phyloP scores from a whole-genome alignment of 257 asterid species.

The Rauvolfia tetraphylla region DNA sequence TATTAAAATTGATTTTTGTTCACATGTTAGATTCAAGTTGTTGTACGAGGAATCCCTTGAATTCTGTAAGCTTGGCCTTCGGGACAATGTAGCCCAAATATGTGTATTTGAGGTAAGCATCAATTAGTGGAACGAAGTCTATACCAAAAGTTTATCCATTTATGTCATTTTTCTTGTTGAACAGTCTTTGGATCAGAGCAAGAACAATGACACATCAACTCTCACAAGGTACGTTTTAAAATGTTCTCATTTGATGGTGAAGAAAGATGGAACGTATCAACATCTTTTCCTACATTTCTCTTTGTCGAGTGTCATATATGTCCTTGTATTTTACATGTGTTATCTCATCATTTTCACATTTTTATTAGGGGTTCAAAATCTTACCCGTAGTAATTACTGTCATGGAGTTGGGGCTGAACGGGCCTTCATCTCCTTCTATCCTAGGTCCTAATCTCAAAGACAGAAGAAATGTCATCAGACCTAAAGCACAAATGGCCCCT shows the following conservation, averaged over 20 bases:
- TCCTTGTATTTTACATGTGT: background rate
- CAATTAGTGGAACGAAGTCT: background rate
- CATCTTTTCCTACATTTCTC: background rate
- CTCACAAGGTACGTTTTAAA: slow-evolving; percentile 15
- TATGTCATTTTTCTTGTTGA: slow-evolving; percentile 21
- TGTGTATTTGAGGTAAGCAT: slow-evolving; percentile 78
- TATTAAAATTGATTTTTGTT: slow-evolving; percentile 6
- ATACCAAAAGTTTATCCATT: slow-evolving; percentile 9
- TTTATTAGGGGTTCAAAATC: background rate
- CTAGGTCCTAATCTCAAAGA: background rate
- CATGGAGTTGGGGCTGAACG: background rate
- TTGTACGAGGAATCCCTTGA: slow-evolving; percentile 83
- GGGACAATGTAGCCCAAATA: slow-evolving; percentile 97
- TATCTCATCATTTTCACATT: background rate
- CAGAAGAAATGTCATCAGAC: background rate
- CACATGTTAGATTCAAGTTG: slow-evolving; percentile 75
- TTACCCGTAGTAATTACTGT: background rate
- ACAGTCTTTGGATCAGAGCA: slow-evolving; percentile 50
- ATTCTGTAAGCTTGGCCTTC: slow-evolving; percentile 69
- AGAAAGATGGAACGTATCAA: background rate
- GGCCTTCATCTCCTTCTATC: background rate
- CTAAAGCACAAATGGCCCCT: background rate
- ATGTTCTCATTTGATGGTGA: slow-evolving; percentile 1
- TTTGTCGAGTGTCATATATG: background rate
- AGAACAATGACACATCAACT: slow-evolving; percentile 31